Evolutionary conservation across 441 rosid genomes (phyloP), one percentile per base, ranked within the genome.

Genomic region (Erodium moschatum): DNA sequence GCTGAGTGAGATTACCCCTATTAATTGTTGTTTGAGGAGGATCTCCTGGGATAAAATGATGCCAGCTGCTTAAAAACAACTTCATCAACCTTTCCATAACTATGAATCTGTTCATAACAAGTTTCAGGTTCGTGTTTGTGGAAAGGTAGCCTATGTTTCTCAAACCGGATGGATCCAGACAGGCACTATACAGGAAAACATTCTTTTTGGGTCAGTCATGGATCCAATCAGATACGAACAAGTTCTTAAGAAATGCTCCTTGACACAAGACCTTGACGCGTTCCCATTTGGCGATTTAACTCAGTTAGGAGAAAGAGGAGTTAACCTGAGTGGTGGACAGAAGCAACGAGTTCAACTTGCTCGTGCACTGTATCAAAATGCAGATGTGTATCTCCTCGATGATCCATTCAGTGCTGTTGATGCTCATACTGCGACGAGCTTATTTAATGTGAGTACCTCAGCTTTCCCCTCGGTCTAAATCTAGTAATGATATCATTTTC

Each of bases 401-500:
- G 88, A 86, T 67, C 91, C 88, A 0, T 84, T 86, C 67, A 86
- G 91, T 38, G 87, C 91, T 2, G 81, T 83, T 10, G 88, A 84
- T 73, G 90, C 88, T 11, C 79, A 80, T 13, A 84, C 88, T 0
- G 83, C 87, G 52, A 71, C 76, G 0, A 68, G 38, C 64, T 71
- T 86, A 38, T 84, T 86, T 68, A 80, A 76, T 52, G 88, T 86
- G 70, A 42, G 48, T 5, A 13, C 1, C 3, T 13, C 3, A n/a
- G 9, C 11, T 20, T 44, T 33, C 33, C 11, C 18, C 60, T 16
- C n/a, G 5, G 65, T 40, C 29, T 52, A 16, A 52, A 50, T 52
- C 8, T 15, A 16, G 4, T 52, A 15, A 15, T 52, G 60, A 15
- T 52, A 11, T 52, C 60, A 16, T 5, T 15, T 52, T 52, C 20